Evolutionary conservation across 306 rosid species (phyloP).

Genomic region (Gleditsia sinensis): DNA sequence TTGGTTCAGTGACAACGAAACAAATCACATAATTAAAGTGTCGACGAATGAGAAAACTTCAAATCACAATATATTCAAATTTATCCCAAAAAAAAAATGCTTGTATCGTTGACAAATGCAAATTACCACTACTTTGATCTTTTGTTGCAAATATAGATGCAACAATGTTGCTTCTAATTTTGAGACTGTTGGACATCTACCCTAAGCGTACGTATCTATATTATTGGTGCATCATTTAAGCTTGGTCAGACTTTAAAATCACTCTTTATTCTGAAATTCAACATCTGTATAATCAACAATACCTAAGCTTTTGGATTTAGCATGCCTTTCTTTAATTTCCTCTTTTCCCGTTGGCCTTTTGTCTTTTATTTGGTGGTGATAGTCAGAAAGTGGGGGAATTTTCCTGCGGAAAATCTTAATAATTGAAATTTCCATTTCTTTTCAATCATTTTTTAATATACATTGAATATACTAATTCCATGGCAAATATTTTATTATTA

Average conservation of each 20-base stretch:
- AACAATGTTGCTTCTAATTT: conserved; percentile 26
- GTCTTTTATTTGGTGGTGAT: background rate
- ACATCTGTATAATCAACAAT: background rate
- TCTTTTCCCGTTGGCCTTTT: background rate
- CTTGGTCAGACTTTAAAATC: background rate
- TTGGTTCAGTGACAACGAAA: too few species aligned
- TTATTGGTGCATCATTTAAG: background rate
- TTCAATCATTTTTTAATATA: background rate
- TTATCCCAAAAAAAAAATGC: background rate
- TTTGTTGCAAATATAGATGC: background rate
- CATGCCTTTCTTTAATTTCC: background rate
- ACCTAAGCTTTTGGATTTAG: conserved; percentile 3
- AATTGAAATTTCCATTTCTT: background rate
- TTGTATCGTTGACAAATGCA: background rate
- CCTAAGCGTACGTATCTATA: conserved; percentile 5
- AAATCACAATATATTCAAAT: too few species aligned
- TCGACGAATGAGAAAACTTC: too few species aligned
- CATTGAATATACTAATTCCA: background rate
- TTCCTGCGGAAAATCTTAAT: background rate
- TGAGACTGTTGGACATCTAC: conserved; percentile 21
- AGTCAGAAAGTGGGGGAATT: conserved; percentile 13
- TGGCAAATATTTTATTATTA: too few species aligned
- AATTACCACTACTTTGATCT: background rate
- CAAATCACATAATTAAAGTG: too few species aligned
- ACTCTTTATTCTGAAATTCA: background rate